Base-by-base conservation (phyloP, 352 stramenopile species). In the Phytophthora sojae region DNA sequence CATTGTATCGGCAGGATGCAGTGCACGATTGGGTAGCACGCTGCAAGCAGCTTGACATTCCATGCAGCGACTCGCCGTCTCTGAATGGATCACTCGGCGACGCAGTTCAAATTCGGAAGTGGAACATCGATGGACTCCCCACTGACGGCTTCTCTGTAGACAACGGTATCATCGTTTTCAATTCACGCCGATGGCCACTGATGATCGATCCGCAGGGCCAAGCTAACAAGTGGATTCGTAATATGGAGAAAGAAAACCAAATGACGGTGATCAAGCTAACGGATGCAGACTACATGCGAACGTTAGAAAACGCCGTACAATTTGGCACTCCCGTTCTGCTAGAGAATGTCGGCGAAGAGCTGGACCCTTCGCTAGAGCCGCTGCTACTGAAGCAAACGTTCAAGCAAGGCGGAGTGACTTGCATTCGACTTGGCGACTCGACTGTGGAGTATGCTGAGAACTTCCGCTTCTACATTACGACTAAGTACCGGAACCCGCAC, bases 201-300 rank as follows among this genome's bases (percentile, higher is more conserved):
- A 97, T 98, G 90, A 98, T 99, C 53, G 96, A 99, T 56, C 96
- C 96, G 1, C 95, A 98, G 55, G 94, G 94, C 0, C 95, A 98
- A 68, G 95, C 94, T 0, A 98, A 98, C 71, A 98, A 98, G 73
- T 99, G 96, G 96, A 96, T 99, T 49, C 90, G 93, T 17, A 98
- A 98, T 53, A 98, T 99, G 89, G 95, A 99, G 64, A 88, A 90
- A 44, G 82, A 94, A 5, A 90, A 90, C 39, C 87, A 95, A 55
- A 82, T 98, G 42, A 88, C 95, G 6, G 92, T 98, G 8, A 98
- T 98, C 72, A 99, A 99, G 69, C 81, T 98, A 56, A 98, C 92
- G 6, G 92, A 98, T 61, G 82, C 73, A n/a, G 93, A 98, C 64
- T 98, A 98, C 73, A 91, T 98, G 79, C 86, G 93, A 11, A 97